Evolutionary conservation across 306 rosid species (phyloP).

Genomic region (Casuarina glauca): DNA sequence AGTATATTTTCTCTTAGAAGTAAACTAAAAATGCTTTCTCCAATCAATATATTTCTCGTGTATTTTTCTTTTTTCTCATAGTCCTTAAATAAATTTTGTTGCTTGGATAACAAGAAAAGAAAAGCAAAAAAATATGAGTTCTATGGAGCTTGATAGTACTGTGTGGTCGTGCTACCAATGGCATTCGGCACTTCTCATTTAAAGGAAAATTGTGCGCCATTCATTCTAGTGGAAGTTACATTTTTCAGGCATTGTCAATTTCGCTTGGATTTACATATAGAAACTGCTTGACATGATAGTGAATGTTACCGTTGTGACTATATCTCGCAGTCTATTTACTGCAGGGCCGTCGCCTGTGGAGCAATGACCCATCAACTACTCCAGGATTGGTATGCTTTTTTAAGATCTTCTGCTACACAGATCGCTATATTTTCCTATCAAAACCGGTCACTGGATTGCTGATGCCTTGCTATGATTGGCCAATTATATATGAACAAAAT

Average conservation of each 20-base stretch:
- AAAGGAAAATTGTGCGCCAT: conserved; percentile 8
- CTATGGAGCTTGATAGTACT: background rate
- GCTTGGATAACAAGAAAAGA: background rate
- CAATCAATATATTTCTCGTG: background rate
- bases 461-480: conserved; percentile 26
- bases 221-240: conserved; percentile 14
- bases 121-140: background rate
- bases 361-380: conserved; percentile 33
- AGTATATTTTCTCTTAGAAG: background rate
- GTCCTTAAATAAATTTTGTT: background rate
- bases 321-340: conserved; percentile 26
- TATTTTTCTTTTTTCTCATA: background rate
- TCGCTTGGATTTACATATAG: conserved; percentile 25
- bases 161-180: conserved; percentile 16
- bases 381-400: conserved; percentile 60
- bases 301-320: conserved; percentile 2
- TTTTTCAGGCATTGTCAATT: conserved; percentile 4
- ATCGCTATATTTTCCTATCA: conserved; percentile 6
- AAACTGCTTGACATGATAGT: conserved; percentile 17
- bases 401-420: conserved; percentile 27
- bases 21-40: background rate
- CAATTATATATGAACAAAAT: conserved; percentile 24
- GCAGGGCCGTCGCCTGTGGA: conserved; percentile 42
- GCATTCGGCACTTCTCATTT: conserved; percentile 16
- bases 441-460: background rate